Percentiles rank a stretch among this genome's conserved stretches.
These are phyloP conservation scores for Malassezia equina DNA, from an alignment of 1,284 basidiomycete genomes.

Conservation along the genomic window DNA sequence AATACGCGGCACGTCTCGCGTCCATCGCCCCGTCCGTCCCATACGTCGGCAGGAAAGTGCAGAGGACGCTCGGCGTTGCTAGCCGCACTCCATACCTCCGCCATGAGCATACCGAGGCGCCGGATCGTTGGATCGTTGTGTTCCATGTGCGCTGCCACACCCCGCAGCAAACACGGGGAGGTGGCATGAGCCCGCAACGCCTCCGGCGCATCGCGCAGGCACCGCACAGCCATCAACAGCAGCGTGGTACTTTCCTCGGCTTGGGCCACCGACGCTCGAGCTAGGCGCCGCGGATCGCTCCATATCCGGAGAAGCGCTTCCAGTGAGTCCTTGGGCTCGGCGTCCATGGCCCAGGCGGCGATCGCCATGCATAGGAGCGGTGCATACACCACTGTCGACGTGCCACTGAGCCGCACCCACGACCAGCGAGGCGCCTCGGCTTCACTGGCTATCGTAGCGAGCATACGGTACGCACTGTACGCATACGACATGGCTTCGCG, in stretches of 20 bases:
- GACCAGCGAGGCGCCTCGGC: background rate
- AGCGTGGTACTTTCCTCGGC: slow-evolving; percentile 1
- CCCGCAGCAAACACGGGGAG: slow-evolving; percentile 61
- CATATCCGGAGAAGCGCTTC: background rate
- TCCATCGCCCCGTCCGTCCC: slow-evolving; percentile 69
- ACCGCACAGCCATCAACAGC: background rate
- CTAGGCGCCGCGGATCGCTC: background rate
- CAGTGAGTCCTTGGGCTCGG: background rate
- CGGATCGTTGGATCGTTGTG: slow-evolving; percentile 60
- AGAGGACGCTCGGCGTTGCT: slow-evolving; percentile 54
- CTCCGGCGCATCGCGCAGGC: background rate
- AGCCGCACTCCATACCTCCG: slow-evolving; percentile 54
- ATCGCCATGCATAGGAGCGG: slow-evolving; percentile 2
- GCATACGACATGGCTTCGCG: background rate
- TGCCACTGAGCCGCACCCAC: background rate
- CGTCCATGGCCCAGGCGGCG: slow-evolving; percentile 1
- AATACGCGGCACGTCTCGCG: slow-evolving; percentile 47
- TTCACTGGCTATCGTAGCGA: background rate
- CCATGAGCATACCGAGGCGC: slow-evolving; percentile 84
- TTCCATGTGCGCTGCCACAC: slow-evolving; percentile 60
- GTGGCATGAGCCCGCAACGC: slow-evolving; percentile 20
- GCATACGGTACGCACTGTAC: background rate
- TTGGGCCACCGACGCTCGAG: background rate
- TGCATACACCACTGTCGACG: background rate
- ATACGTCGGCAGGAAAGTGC: slow-evolving; percentile 61